A percentile compares a stretch with the other conserved stretches of the same genome.
These are phyloP conservation scores for Auricularia cornea DNA, from an alignment of 768 basidiomycete species.

Conservation along the genomic window DNA sequence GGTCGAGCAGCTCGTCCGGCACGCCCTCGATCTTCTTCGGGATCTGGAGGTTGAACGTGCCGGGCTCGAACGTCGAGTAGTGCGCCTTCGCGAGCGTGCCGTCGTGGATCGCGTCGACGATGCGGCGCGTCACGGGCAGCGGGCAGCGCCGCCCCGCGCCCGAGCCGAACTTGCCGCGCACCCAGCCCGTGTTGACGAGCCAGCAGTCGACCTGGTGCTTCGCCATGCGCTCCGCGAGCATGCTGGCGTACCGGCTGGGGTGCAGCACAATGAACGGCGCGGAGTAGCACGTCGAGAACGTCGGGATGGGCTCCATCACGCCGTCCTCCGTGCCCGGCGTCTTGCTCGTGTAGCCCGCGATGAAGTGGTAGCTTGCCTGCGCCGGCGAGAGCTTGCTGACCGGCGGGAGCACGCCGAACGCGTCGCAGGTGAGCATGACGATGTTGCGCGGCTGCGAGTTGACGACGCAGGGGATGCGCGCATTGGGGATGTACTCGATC, in stretches of 20 bases:
- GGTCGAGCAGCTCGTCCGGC: slow-evolving; percentile 86
- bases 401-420: slow-evolving; percentile 95
- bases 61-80: slow-evolving; percentile 62
- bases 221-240: slow-evolving; percentile 93
- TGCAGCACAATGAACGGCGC: slow-evolving; percentile 99
- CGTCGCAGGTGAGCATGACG: slow-evolving; percentile 96
- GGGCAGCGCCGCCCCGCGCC: slow-evolving; percentile 81
- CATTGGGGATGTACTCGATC: slow-evolving; percentile 94
- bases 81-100: slow-evolving; percentile 83
- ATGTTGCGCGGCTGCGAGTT: slow-evolving; percentile 86
- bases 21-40: slow-evolving; percentile 80
- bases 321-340: slow-evolving; percentile 99
- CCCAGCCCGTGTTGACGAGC: slow-evolving; percentile 99
- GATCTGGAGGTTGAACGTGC: slow-evolving; percentile 74
- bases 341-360: slow-evolving; percentile 95
- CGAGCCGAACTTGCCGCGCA: slow-evolving; percentile 84
- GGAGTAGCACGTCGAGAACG: slow-evolving; percentile 99
- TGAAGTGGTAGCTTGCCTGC: slow-evolving; percentile 96
- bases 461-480: slow-evolving; percentile 86
- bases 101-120: slow-evolving; percentile 95
- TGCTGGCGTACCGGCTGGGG: slow-evolving; percentile 90
- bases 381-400: slow-evolving; percentile 86
- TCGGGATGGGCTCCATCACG: slow-evolving; percentile 95
- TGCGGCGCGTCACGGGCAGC: slow-evolving; percentile 89
- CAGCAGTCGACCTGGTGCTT: slow-evolving; percentile 87